Evolutionary conservation across 805 yeast species (phyloP), one percentile per base, ranked within the genome.

Genomic region (Saitoella complicata): DNA sequence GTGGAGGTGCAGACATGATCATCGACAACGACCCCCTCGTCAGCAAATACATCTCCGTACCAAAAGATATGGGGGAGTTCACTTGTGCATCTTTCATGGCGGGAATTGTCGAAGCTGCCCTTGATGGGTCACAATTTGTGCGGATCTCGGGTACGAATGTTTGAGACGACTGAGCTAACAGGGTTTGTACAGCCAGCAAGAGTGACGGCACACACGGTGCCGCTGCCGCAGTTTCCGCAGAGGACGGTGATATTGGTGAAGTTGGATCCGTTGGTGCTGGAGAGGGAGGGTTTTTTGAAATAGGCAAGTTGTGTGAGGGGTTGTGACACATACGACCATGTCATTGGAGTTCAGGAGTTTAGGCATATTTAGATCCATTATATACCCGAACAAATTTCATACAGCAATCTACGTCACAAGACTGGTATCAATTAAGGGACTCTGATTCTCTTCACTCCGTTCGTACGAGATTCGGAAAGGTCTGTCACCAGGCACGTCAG

Each of bases 51-150:
- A 75, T 85, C 7, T 75, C 82, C 32, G 78, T 81, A 4, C 95
- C 95, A 1, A 75, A 73, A 52, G 94, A 85, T 51, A 76, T 79
- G 56, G 77, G 81, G 7, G 77, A 76, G 49, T 68, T 84, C 54
- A 82, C 80, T 56, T 81, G 91, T 55, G 77, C 80, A 10, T 87
- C 94, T 0, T 82, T 80, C 56, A 73, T 78, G 1, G 94, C 94
- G 0, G 95, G 95, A 0, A 70, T 85, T 10, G 69, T 84, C 37
- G 94, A 85, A 58, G 94, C 93, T 0, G 76, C 84, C 1, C 63
- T 85, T 46, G 91, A 81, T 54, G 68, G 80, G 4, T 67, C 83
- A 1, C 76, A 76, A 50, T 83, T 83, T 56, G 43, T 41, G 34
- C 29, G 43, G n/a, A 12, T 31, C 5, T 31, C 36, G 4, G 11